These are phyloP conservation scores for Lasiosphaeriaceae sp. DNA, from an alignment of 495 filamentous ascomycete species.

Conservation along the genomic window DNA sequence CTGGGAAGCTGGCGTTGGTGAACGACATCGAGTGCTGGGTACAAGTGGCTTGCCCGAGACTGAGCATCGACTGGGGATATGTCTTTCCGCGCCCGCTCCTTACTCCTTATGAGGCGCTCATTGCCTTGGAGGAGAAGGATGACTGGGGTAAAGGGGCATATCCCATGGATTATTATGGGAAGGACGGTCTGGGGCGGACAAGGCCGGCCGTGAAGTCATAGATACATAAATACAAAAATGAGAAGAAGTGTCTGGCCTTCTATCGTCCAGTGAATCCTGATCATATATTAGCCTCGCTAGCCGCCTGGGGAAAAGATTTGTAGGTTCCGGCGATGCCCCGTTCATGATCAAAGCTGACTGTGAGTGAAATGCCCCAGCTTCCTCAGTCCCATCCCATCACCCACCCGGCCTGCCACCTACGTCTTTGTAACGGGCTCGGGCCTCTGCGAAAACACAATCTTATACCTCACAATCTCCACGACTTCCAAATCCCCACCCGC, in stretches of 20 bases:
- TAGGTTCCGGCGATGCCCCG: too few relatives aligned
- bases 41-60: constrained; percentile 88
- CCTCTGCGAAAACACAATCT: constrained; percentile 78
- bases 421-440: constrained; percentile 77
- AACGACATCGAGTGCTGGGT: constrained; percentile 93
- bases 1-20: constrained; percentile 90
- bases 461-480: constrained; percentile 83
- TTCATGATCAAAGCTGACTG: too few relatives aligned
- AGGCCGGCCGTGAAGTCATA: constrained; percentile 34
- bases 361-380: too few relatives aligned
- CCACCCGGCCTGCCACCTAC: constrained; percentile 20
- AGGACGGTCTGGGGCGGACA: constrained; percentile 83
- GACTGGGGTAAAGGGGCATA: constrained; percentile 82
- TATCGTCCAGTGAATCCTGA: not conserved
- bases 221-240: not conserved
- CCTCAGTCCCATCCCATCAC: not conserved
- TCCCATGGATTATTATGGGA: constrained; percentile 97
- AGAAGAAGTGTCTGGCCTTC: not conserved
- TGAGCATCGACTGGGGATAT: constrained; percentile 99
- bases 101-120: constrained; percentile 91
- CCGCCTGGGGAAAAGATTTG: too few relatives aligned
- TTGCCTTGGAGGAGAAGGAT: constrained; percentile 73
- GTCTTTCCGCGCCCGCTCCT: constrained; percentile 84
- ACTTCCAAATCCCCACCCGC: constrained; percentile 49
- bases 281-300: too few relatives aligned